Conservation (phyloP, 2,329 filamentous ascomycete species). For the Pseudodiploospora longispora region DNA sequence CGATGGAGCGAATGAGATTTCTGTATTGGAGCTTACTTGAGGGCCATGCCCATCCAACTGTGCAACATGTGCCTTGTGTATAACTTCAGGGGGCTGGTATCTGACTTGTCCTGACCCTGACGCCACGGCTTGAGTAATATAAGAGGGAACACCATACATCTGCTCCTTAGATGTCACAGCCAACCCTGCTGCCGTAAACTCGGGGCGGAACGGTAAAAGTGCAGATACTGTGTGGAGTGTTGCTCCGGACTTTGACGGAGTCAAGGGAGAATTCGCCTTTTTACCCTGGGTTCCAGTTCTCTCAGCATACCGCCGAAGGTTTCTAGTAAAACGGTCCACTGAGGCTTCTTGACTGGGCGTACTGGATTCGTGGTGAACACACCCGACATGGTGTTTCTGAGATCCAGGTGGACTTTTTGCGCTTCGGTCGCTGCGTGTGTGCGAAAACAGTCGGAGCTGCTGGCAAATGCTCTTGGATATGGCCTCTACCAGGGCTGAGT, state of each 20-base stretch:
- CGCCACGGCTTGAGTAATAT: conserved; percentile 11
- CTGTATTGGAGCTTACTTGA: conserved; percentile 17
- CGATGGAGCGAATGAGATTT: conserved; percentile 23
- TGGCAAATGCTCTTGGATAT: conserved; percentile 38
- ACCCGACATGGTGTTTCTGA: too few species aligned
- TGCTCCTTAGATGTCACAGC: conserved; percentile 45
- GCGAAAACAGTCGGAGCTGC: conserved; percentile 33
- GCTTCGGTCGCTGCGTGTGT: conserved; percentile 12
- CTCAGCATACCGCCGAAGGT: conserved; percentile 23
- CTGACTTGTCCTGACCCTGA: neutral
- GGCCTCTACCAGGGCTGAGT: conserved; percentile 34
- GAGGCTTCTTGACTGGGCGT: conserved; percentile 35
- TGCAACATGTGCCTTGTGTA: conserved; percentile 7
- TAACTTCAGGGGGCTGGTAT: neutral
- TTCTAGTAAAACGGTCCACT: conserved; percentile 27
- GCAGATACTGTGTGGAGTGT: conserved; percentile 45
- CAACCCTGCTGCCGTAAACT: conserved; percentile 46
- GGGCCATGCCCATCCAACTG: conserved; percentile 23
- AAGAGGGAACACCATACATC: conserved; percentile 24
- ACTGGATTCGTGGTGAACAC: conserved; percentile 6
- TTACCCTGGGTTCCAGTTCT: conserved; percentile 29
- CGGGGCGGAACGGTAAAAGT: conserved; percentile 43
- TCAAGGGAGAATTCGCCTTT: conserved; percentile 30
- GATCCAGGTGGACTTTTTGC: neutral
- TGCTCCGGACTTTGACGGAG: conserved; percentile 29